Evolutionary conservation across 1,284 basidiomycete genomes (phyloP).

Genomic region (Ganoderma lingzhi): DNA sequence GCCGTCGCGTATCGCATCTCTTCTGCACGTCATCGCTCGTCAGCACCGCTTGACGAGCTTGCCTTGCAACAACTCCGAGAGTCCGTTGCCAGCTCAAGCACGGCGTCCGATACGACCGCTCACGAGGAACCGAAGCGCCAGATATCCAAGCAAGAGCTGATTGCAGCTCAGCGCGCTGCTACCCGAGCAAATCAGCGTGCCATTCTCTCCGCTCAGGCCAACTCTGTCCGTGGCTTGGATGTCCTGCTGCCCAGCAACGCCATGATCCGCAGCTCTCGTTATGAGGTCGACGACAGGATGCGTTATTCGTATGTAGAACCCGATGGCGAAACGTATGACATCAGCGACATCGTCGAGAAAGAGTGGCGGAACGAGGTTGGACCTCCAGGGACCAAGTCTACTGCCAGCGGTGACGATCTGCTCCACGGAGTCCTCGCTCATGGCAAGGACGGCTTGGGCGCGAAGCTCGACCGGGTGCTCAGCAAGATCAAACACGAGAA

Average conservation of each 20-base stretch:
- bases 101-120: slow-evolving; percentile 50
- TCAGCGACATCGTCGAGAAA: slow-evolving; percentile 91
- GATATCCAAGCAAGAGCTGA: slow-evolving; percentile 85
- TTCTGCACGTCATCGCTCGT: slow-evolving; percentile 69
- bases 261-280: slow-evolving; percentile 84
- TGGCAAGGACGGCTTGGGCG: slow-evolving; percentile 65
- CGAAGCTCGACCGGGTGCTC: slow-evolving; percentile 83
- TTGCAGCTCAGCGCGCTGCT: slow-evolving; percentile 89
- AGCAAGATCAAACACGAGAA: slow-evolving; percentile 72
- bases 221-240: slow-evolving; percentile 88
- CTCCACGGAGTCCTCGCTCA: slow-evolving; percentile 68
- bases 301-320: slow-evolving; percentile 92
- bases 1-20: slow-evolving; percentile 76
- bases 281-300: slow-evolving; percentile 74
- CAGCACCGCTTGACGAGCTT: slow-evolving; percentile 79
- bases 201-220: slow-evolving; percentile 84
- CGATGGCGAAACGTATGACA: slow-evolving; percentile 89
- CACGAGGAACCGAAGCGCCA: slow-evolving; percentile 51
- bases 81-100: slow-evolving; percentile 58
- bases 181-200: slow-evolving; percentile 87
- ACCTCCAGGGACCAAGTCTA: slow-evolving; percentile 39
- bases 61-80: slow-evolving; percentile 75
- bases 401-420: slow-evolving; percentile 60
- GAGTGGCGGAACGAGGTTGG: slow-evolving; percentile 69
- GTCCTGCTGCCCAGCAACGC: slow-evolving; percentile 85